Conservation (phyloP, 768 basidiomycete genomes). For the Pholiota microspora region DNA sequence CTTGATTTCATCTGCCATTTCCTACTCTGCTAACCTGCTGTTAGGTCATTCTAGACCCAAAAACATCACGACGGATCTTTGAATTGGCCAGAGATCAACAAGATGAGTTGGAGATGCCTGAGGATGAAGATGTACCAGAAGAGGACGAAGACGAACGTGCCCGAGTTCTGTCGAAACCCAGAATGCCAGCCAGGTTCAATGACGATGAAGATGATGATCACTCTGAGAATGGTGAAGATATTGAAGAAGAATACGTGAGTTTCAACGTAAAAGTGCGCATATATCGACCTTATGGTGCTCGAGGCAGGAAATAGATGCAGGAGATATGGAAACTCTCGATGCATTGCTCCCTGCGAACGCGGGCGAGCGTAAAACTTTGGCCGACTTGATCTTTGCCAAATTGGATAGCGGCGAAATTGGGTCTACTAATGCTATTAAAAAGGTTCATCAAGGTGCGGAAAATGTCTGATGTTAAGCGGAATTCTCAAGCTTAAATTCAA, state of each 20-base stretch:
- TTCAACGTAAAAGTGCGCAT: neutral
- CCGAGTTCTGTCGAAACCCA: constrained; percentile 30
- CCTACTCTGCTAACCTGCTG: constrained; percentile 7
- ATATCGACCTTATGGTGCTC: constrained; percentile 8
- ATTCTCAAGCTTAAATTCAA: neutral
- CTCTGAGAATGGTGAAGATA: constrained; percentile 48
- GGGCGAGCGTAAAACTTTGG: constrained; percentile 80
- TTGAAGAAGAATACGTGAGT: constrained; percentile 64
- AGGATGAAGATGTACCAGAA: constrained; percentile 47
- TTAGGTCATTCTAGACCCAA: constrained; percentile 74
- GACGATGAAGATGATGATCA: constrained; percentile 60
- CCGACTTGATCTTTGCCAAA: constrained; percentile 96
- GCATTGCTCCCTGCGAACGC: constrained; percentile 73
- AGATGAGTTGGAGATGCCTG: constrained; percentile 73
- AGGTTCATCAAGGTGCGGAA: constrained; percentile 57
- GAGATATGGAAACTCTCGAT: constrained; percentile 85
- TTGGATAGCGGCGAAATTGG: constrained; percentile 65
- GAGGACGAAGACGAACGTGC: constrained; percentile 38
- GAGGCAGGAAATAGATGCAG: constrained; percentile 82
- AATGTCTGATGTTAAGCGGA: neutral
- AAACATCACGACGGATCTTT: constrained; percentile 84
- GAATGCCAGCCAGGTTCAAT: constrained; percentile 27
- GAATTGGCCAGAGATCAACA: constrained; percentile 93
- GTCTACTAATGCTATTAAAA: constrained; percentile 54
- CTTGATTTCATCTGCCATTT: constrained; percentile 18